These are phyloP conservation scores for Hypoxylon sp. DNA, from an alignment of 2,329 filamentous ascomycete species.

Conservation along the genomic window DNA sequence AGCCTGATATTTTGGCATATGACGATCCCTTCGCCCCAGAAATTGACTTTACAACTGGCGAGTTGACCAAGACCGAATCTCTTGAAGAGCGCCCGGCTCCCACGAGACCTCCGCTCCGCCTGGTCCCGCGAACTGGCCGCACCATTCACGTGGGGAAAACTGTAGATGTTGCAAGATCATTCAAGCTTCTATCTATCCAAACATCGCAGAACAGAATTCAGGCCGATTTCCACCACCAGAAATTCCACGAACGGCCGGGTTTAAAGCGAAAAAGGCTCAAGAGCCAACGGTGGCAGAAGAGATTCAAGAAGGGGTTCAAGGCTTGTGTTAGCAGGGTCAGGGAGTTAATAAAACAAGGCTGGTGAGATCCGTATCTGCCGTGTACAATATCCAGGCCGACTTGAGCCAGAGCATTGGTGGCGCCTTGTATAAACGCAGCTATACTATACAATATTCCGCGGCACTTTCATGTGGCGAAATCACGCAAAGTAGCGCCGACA, in stretches of 20 bases:
- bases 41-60: conserved; percentile 51
- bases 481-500: not conserved
- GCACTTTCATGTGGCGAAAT: not conserved
- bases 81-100: conserved; percentile 28
- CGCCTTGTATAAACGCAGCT: conserved; percentile 16
- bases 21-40: conserved; percentile 46
- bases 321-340: conserved; percentile 74
- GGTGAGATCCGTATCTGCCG: conserved; percentile 64
- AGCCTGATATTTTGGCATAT: conserved; percentile 46
- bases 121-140: conserved; percentile 62
- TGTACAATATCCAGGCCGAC: conserved; percentile 40
- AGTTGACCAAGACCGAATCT: conserved; percentile 45
- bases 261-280: conserved; percentile 82
- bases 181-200: conserved; percentile 60
- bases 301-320: conserved; percentile 79
- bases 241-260: conserved; percentile 81
- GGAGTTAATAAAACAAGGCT: conserved; percentile 82
- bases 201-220: conserved; percentile 70
- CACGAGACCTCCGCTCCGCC: conserved; percentile 54
- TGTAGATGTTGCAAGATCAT: conserved; percentile 62
- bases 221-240: conserved; percentile 70
- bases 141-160: conserved; percentile 60
- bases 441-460: conserved; percentile 9
- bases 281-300: conserved; percentile 76
- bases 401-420: conserved; percentile 11